phyloP scores from a whole-genome alignment of 148 eudicot genomes.

The Silene uniflora region DNA sequence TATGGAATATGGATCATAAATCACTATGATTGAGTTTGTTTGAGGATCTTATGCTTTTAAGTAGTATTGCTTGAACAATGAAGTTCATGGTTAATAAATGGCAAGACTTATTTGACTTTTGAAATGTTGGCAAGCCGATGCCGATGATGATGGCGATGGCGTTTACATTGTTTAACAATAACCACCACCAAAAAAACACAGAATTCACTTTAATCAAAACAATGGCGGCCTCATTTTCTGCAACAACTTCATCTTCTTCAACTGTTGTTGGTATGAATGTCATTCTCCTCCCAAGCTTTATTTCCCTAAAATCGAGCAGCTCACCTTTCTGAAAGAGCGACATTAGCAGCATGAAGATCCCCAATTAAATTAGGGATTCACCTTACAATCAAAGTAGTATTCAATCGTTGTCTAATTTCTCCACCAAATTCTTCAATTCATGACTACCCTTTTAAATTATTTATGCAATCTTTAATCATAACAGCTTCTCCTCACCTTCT shows the following conservation, averaged over 20 bases:
- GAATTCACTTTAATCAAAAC: too few relatives aligned
- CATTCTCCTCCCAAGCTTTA: too few relatives aligned
- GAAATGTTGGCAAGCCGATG: not conserved
- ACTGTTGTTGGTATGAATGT: too few relatives aligned
- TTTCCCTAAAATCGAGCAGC: too few relatives aligned
- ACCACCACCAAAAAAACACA: too few relatives aligned
- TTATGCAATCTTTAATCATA: slow-evolving; percentile 12
- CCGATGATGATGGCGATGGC: too few relatives aligned
- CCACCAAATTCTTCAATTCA: not conserved
- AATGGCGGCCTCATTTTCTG: too few relatives aligned
- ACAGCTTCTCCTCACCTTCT: too few relatives aligned
- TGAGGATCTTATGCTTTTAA: not conserved
- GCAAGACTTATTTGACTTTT: not conserved
- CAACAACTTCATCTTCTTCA: too few relatives aligned
- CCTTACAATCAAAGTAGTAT: not conserved
- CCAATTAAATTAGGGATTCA: slow-evolving; percentile 17
- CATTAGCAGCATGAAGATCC: not conserved
- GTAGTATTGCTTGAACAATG: slow-evolving; percentile 2
- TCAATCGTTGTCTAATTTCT: not conserved
- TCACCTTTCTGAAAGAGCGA: too few relatives aligned
- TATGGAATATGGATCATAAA: slow-evolving; percentile 2
- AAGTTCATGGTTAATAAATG: not conserved
- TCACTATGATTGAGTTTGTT: not conserved
- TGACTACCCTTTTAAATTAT: not conserved
- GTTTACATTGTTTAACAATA: too few relatives aligned